Evolutionary conservation across 768 basidiomycete genomes (phyloP), one percentile per base, ranked within the genome.

Genomic region (Neoboletus brunneissimus): DNA sequence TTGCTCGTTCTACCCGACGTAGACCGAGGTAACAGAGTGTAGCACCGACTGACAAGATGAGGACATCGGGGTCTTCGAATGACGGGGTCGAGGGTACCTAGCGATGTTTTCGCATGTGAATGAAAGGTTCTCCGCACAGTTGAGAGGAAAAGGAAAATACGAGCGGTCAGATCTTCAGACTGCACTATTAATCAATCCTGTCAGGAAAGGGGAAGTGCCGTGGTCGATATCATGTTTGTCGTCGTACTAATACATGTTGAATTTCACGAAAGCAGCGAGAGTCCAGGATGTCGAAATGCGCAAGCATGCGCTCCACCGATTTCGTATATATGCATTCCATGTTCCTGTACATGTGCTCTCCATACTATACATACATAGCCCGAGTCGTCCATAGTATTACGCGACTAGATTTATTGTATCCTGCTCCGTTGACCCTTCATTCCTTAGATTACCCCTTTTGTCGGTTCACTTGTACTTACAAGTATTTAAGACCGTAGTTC

Each of bases 31-130:
- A 70, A 23, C 70, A 50, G 11, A 59, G 68, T 4, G 53, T 62
- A 34, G 57, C 51, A 10, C 53, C 65, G 41, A 67, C 46, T 18
- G 60, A 70, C 20, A 67, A 51, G 31, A 70, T 68, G 22, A 70
- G 63, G 23, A 70, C 68, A 22, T 62, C 60, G 3, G 63, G 65
- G 45, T 67, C 67, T 52, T 70, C 68, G 46, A 51, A 70, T 31
- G 56, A 23, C 13, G 57, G 56, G 12, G 53, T 40, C 11, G 49
- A 62, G 9, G 60, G 54, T 41, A 59, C 45, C 66, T 63, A 68
- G 66, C 57, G 22, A 68, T 68, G 46, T 48, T 68, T 34, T 68
- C 40, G 20, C 68, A 63, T 2, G 12, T 43, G 5, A 58, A 63
- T 45, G 42, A 59, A 67, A 0, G 68, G 66, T 20, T 61, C 34